Percentiles rank a stretch among this genome's conserved stretches.
phyloP scores from a whole-genome alignment of 192 early-diverging fungal genomes.

The Coemansia sp. region DNA sequence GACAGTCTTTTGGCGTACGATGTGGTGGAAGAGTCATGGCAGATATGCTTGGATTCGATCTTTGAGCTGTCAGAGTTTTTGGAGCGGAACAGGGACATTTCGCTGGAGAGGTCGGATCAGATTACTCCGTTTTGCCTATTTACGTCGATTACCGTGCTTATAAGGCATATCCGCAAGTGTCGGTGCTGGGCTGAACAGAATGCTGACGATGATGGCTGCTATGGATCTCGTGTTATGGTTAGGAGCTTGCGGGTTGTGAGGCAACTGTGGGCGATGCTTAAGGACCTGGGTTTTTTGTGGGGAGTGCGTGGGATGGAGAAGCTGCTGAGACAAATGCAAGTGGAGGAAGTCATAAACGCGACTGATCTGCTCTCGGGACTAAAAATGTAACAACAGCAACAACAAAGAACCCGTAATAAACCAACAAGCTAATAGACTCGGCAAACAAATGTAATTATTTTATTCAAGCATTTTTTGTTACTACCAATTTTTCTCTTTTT shows the following conservation, averaged over 20 bases:
- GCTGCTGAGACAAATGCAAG: constrained; percentile 40
- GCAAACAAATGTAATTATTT: too few relatives aligned
- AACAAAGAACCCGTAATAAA: too few relatives aligned
- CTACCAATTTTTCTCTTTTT: background rate
- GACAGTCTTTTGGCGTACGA: constrained; percentile 41
- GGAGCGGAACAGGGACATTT: constrained; percentile 42
- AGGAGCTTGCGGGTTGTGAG: constrained; percentile 5
- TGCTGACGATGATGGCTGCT: background rate
- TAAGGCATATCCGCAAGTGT: constrained; percentile 43
- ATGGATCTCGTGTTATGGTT: background rate
- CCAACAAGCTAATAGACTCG: background rate
- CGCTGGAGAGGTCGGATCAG: constrained; percentile 35
- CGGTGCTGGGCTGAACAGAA: constrained; percentile 15
- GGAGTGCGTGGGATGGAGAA: constrained; percentile 35
- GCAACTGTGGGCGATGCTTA: constrained; percentile 38
- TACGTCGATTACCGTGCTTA: constrained; percentile 35
- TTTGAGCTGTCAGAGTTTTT: constrained; percentile 26
- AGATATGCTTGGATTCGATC: constrained; percentile 20
- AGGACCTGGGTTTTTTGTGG: constrained; percentile 43
- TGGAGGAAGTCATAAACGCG: constrained; percentile 41
- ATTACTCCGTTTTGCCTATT: constrained; percentile 42
- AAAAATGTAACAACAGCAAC: too few relatives aligned
- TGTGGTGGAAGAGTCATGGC: constrained; percentile 45
- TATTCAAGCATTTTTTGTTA: background rate
- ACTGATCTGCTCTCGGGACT: constrained; percentile 29